Evolutionary conservation across 164 flowering plant genomes (phyloP).

Genomic region (Santalum album): DNA sequence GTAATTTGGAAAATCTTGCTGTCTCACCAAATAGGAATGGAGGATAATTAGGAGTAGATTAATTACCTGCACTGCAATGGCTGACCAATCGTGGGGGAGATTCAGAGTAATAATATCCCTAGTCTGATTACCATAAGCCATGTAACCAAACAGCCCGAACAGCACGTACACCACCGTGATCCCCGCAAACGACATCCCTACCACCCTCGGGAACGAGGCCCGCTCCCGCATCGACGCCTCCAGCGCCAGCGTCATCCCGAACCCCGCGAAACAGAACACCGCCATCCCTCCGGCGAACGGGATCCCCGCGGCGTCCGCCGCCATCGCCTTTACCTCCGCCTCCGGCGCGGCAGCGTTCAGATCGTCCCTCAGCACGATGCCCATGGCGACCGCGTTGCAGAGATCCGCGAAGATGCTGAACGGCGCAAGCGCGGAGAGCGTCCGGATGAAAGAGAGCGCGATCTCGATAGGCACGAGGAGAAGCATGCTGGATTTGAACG

Average conservation of each 20-base stretch:
- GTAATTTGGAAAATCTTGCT: too few species aligned
- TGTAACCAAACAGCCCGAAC: conserved; percentile 27
- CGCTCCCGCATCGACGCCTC: conserved; percentile 25
- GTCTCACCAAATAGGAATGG: too few species aligned
- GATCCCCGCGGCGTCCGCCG: conserved; percentile 15
- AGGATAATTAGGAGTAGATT: too few species aligned
- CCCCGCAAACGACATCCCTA: conserved; percentile 16
- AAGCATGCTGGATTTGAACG: conserved; percentile 11
- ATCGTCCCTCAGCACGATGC: conserved; percentile 24
- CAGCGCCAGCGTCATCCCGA: conserved; percentile 27
- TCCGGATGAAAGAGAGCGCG: conserved; percentile 19
- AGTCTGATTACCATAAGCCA: conserved; percentile 33
- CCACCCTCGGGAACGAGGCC: conserved; percentile 12
- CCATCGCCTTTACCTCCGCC: conserved; percentile 18
- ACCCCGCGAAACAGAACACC: conserved; percentile 31
- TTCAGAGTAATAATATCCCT: conserved; percentile 28
- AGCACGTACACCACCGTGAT: conserved; percentile 18
- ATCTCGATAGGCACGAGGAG: conserved; percentile 22
- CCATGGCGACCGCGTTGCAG: conserved; percentile 24
- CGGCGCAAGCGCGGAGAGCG: conserved; percentile 23
- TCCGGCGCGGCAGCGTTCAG: conserved; percentile 2
- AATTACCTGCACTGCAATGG: conserved; percentile 29
- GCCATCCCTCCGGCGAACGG: conserved; percentile 35
- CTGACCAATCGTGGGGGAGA: conserved; percentile 25
- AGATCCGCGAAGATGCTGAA: conserved; percentile 27